Base-by-base conservation (phyloP, 2,329 filamentous ascomycete species). In the Fusarium dlaminii region DNA sequence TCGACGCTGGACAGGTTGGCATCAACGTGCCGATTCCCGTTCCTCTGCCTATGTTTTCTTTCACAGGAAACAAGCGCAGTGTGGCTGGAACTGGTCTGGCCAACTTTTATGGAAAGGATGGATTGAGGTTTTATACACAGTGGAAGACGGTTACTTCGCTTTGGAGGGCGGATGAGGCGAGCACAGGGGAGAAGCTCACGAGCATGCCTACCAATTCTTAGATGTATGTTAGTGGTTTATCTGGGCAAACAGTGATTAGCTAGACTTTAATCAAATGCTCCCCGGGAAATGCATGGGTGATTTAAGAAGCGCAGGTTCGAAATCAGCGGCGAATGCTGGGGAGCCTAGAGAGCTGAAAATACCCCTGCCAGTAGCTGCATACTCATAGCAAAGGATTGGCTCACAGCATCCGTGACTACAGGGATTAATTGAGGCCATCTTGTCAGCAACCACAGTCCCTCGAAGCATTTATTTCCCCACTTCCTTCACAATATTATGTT, bases 91-190 rank as follows among this genome's bases (percentile, higher is more conserved):
- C 94, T 46, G 95, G 95, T 66, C 92, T 93, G 22, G 96, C 90
- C 82, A 96, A 94, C 22, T 98, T 98, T 82, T 98, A 98, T 83
- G 95, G 95, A 70, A 93, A 94, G 83, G 93, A 94, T 2, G 95
- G 95, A 22, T 82, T 98, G 78, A 90, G 92, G 77, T 98, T 98
- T 81, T 98, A 96, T 82, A 98, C 95, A 3, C 95, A 98, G 85
- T 89, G 92, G 81, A 97, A 98, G 92, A 98, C 95, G 6, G 95
- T 98, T 40, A 98, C 95, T 58, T 92, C 93, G 74, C 84, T 95
- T 80, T 98, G 95, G 95, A 52, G 70, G 8, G 45, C 61, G 20
- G 70, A 73, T 32, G 71, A 73, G 2, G 70, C 66, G 6, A 70
- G 52, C 15, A 66, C 70, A 0, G 70, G 70, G 3, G 54, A 73